A percentile compares a stretch with the other conserved stretches of the same genome.
phyloP scores from a whole-genome alignment of 331 rosid species.

The Pyrus hybrid region DNA sequence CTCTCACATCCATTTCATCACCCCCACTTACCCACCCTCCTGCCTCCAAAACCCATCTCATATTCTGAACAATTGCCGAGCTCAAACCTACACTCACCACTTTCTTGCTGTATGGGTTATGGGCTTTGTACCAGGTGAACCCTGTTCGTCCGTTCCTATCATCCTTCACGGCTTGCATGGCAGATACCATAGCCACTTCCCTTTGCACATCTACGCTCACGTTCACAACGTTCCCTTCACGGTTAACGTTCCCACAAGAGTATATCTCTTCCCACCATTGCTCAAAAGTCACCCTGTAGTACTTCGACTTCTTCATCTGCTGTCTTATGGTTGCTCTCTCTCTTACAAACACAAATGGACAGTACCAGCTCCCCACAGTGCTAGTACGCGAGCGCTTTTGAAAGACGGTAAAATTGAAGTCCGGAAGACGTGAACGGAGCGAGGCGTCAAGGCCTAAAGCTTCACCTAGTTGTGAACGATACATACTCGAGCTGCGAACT shows the following conservation, averaged over 20 bases:
- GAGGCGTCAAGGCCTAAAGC: constrained; percentile 58
- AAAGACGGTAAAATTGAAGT: constrained; percentile 45
- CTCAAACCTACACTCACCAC: constrained; percentile 50
- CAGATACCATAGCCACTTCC: constrained; percentile 45
- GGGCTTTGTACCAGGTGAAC: constrained; percentile 56
- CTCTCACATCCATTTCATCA: constrained; percentile 36
- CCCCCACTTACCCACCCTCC: constrained; percentile 67
- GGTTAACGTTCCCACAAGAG: constrained; percentile 33
- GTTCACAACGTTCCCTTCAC: constrained; percentile 22
- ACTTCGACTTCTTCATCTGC: constrained; percentile 56
- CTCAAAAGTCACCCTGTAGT: constrained; percentile 50
- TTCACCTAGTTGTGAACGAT: constrained; percentile 31
- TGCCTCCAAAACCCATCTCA: constrained; percentile 71
- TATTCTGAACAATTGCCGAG: constrained; percentile 47
- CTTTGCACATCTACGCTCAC: constrained; percentile 47
- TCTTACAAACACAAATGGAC: constrained; percentile 57
- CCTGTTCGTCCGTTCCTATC: constrained; percentile 27
- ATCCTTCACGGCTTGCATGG: constrained; percentile 40
- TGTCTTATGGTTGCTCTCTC: constrained; percentile 28
- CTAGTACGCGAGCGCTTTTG: constrained; percentile 42
- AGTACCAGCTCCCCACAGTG: constrained; percentile 68
- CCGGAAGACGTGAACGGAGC: constrained; percentile 38
- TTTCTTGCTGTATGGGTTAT: constrained; percentile 21
- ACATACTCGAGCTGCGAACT: constrained; percentile 42
- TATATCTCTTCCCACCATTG: constrained; percentile 79